Evolutionary conservation across 1,284 basidiomycete genomes (phyloP).

Genomic region (Volvariella volvacea): DNA sequence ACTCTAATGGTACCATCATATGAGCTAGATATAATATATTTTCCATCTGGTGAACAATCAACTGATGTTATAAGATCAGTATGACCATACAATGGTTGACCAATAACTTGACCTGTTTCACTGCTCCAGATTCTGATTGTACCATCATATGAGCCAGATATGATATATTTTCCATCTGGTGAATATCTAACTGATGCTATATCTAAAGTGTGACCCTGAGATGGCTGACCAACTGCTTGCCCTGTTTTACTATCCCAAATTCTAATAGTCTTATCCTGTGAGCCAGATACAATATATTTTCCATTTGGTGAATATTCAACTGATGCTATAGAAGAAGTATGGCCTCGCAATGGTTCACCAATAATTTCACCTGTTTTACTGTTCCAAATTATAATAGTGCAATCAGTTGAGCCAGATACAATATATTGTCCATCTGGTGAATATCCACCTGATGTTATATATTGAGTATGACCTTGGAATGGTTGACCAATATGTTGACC

Average conservation of each 20-base stretch:
- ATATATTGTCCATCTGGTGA: background rate
- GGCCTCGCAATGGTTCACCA: constrained; percentile 5
- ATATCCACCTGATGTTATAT: background rate
- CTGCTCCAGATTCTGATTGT: no score
- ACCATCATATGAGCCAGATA: no score
- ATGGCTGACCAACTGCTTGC: background rate
- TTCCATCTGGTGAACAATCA: background rate
- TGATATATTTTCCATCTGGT: no score
- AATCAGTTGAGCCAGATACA: background rate
- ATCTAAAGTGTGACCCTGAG: background rate
- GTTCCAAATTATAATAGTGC: background rate
- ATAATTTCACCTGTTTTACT: constrained; percentile 2
- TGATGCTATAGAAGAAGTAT: constrained; percentile 3
- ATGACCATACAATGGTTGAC: no score
- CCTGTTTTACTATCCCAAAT: background rate
- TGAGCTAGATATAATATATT: background rate
- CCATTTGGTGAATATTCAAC: constrained; percentile 13
- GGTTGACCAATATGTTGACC: background rate
- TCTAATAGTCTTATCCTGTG: constrained; percentile 7
- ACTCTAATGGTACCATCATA: background rate
- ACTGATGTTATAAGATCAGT: background rate
- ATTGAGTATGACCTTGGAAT: background rate
- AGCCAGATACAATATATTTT: constrained; percentile 12
- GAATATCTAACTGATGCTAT: no score
- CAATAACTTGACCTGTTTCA: no score